Percentiles rank a stretch among this genome's conserved stretches.
Conservation (phyloP, 768 basidiomycete species). For the Tremella yokohamensis region DNA sequence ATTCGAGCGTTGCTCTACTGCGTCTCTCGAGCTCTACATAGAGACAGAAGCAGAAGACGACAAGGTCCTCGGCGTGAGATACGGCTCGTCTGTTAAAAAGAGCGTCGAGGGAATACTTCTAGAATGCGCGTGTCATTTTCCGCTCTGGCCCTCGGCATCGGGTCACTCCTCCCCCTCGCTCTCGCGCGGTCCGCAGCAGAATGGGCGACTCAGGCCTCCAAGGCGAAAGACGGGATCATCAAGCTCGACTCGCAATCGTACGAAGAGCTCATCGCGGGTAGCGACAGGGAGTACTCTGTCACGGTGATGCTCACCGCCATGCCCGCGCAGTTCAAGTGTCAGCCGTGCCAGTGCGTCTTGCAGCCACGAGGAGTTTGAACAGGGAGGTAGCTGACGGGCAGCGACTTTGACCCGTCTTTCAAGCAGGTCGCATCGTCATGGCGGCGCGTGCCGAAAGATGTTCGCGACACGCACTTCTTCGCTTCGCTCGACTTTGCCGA, state of each 20-base stretch:
- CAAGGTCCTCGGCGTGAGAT: too few species aligned
- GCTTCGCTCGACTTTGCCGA: conserved; percentile 84
- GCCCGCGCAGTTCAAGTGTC: conserved; percentile 72
- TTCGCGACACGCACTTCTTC: conserved; percentile 86
- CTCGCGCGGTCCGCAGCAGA: conserved; percentile 53
- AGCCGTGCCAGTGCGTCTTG: conserved; percentile 78
- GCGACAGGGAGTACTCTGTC: conserved; percentile 80
- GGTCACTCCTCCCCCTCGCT: conserved; percentile 13
- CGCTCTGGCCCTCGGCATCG: too few species aligned
- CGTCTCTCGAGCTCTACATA: too few species aligned
- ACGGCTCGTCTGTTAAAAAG: too few species aligned
- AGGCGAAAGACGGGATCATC: conserved; percentile 70
- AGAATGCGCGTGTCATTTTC: too few species aligned
- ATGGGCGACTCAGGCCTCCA: conserved; percentile 65
- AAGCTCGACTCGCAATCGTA: conserved; percentile 70
- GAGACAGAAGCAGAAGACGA: too few species aligned
- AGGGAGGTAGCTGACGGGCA: conserved; percentile 49
- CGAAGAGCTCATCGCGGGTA: conserved; percentile 63
- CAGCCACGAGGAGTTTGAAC: neutral
- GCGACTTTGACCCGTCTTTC: conserved; percentile 82
- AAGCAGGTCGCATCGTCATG: conserved; percentile 79
- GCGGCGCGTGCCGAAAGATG: conserved; percentile 59
- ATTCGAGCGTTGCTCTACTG: too few species aligned
- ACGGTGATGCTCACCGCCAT: conserved; percentile 85
- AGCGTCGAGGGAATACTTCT: too few species aligned